Percentiles rank a stretch among this genome's conserved stretches.
Evolutionary conservation across 257 asterid species (phyloP).

Genomic region (Nicotiana tomentosiformis): DNA sequence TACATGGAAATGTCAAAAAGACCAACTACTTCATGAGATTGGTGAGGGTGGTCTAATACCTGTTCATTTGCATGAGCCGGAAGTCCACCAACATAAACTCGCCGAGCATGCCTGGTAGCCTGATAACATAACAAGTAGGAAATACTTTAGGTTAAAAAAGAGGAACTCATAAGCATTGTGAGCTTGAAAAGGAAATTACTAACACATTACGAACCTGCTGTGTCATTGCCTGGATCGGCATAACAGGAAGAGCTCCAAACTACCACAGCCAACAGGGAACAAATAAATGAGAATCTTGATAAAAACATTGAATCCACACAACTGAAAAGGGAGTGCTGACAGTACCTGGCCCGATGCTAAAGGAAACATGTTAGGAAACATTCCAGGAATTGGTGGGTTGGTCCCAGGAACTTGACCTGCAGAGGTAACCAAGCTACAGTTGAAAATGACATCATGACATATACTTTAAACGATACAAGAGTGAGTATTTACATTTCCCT

Average conservation of each 20-base stretch:
- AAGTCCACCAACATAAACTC: constrained; percentile 97
- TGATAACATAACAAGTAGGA: constrained; percentile 27
- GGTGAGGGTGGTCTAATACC: constrained; percentile 31
- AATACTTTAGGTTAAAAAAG: not conserved
- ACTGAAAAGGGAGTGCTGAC: not conserved
- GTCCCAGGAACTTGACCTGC: constrained; percentile 85
- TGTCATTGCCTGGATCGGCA: constrained; percentile 97
- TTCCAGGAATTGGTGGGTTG: constrained; percentile 64
- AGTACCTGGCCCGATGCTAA: constrained; percentile 71
- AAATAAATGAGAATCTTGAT: constrained; percentile 9
- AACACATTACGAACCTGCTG: constrained; percentile 66
- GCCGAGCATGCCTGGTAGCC: constrained; percentile 97
- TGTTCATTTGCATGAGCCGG: constrained; percentile 92
- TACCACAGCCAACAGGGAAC: constrained; percentile 27
- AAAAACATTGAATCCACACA: not conserved
- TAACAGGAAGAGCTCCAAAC: constrained; percentile 66
- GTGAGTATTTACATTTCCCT: not conserved
- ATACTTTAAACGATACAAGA: not conserved
- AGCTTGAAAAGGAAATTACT: not conserved
- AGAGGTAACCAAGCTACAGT: constrained; percentile 25
- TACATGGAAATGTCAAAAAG: not conserved
- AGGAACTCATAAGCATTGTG: not conserved
- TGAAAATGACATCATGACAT: constrained; percentile 7
- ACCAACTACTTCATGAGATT: not conserved
- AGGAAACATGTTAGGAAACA: constrained; percentile 77